Base-by-base conservation (phyloP, 352 stramenopile species). In the Peronospora farinosa region DNA sequence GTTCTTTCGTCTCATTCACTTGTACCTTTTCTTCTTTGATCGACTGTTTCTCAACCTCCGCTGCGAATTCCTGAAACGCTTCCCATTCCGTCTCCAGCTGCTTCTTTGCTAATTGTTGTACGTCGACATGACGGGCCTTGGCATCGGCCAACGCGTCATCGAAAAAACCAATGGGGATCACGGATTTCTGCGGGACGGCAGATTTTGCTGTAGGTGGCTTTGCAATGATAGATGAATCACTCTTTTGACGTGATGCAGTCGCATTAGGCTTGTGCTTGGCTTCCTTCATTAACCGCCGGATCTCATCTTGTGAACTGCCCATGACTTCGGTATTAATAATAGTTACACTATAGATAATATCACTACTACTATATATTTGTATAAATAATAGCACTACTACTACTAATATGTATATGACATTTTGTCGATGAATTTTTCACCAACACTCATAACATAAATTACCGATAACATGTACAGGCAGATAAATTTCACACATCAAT, bases 11-110 rank as follows among this genome's bases (percentile, higher is more conserved):
- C 27, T 81, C 76, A 21, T 81, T 57, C 12, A 64, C 37, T 38
- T 75, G 43, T 15, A 60, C 37, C 28, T 66, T 37, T 27, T 65
- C 42, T 32, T 81, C 63, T 13, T 73, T 54, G 3, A 13, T 45
- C 0, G 69, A 64, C 38, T 75, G 57, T 33, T 76, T 41, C 56
- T 87, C 76, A 21, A 87, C 67, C 17, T 78, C 57, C 0, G 69
- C 68, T 10, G 77, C 69, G 23, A 87, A 87, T 32, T 72, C 61
- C 41, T 82, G 62, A 45, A 87, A 87, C 16, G 69, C 57, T 39
- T 75, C 65, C 76, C 76, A 87, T 33, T 87, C 76, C 40, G 63
- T 47, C 21, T 69, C 65, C 25, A 71, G 53, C 17, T 74, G 60
- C 51, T 63, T 68, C n/a, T 65, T 42, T 11, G 57, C 69, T 43